Evolutionary conservation across 176 grass and related monocot species (phyloP), one percentile per base, ranked within the genome.

Genomic region (Oryza australiensis): DNA sequence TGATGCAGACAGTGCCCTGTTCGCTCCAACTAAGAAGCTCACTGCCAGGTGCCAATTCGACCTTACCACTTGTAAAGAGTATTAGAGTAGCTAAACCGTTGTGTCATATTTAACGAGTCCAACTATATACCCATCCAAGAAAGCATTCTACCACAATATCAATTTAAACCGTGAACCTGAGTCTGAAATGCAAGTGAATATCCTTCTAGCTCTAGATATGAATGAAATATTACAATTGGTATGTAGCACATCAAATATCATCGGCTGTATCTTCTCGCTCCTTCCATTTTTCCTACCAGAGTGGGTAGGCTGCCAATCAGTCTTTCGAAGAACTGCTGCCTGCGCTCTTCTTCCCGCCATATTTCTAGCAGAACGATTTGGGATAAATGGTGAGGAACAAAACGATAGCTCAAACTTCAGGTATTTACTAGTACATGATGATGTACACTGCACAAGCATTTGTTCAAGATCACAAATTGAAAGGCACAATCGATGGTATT

Each of bases 321-420:
- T 94, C 88, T 83, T 89, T 94, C 0, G 85, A 85, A 40, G 75
- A 76, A 65, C 82, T 84, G 82, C 75, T 88, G 85, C 86, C 82
- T 53, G 62, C 72, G 30, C 53, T 26, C 84, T 97, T 97, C 90
- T 97, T 97, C 63, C 89, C 85, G 65, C 87, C 85, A 49, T 97
- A 97, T 82, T 77, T 97, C 94, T 97, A 81, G 5, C 20, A 70
- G 27, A 30, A 27, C 0, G 74, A 27, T 22, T 1, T 1, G 34
- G 22, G 26, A 27, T 3, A 73, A 66, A 34, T 33, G 5, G 26
- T 80, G 45, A 80, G 32, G 55, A 67, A 73, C 48, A 22, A 9
- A 66, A 66, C 0, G 0, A 55, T 16, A 29, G 64, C 3, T 0
- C 0, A 24, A 8, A 13, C 34, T 12, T 5, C 1, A 59, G 20